Base-by-base conservation (phyloP, 768 basidiomycete species). In the Leccinum arenicola region DNA sequence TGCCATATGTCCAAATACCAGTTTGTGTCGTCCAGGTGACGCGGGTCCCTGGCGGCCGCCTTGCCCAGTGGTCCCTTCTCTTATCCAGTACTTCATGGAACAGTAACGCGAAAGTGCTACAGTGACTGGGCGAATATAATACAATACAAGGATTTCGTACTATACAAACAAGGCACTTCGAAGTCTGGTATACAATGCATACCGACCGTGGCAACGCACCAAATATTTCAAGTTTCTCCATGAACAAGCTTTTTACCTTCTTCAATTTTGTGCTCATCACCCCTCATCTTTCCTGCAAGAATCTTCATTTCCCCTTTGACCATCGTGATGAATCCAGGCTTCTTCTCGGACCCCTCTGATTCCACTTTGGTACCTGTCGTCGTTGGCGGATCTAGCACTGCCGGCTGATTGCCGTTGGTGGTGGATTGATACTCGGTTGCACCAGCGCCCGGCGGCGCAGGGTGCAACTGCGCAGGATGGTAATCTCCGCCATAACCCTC, bases 231-330 rank as follows among this genome's bases (percentile, higher is more conserved):
- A 36, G 49, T 50, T 27, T 62, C 59, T 14, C 64, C 67, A 6
- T 73, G 72, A 15, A 75, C 25, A 8, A 73, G 57, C 53, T 54
- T 63, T 54, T 58, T 69, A 4, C 74, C 74, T 50, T 67, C 64
- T 35, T 68, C 69, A 4, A 75, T 61, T 43, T 72, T 70, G 8
- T 58, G 61, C 2, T 65, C 68, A 10, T 76, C 67, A 10, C 73
- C 56, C 2, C 68, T 67, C 59, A 75, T 53, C 50, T 67, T 70
- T 25, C 74, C 74, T 17, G 67, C 68, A 6, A 75, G 50, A 23
- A 74, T 61, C 57, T 69, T 75, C 57, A 72, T 74, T 59, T 74
- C 74, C 1, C 75, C 74, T 54, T 68, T 75, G 0, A 75, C 60
- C 63, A 70, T 63, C 11, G 66, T 60, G 53, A 76, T 54, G 40